Percentiles rank a stretch among this genome's conserved stretches.
These are phyloP conservation scores for Pachyrhizus erosus DNA, from an alignment of 306 rosid species.

Conservation along the genomic window DNA sequence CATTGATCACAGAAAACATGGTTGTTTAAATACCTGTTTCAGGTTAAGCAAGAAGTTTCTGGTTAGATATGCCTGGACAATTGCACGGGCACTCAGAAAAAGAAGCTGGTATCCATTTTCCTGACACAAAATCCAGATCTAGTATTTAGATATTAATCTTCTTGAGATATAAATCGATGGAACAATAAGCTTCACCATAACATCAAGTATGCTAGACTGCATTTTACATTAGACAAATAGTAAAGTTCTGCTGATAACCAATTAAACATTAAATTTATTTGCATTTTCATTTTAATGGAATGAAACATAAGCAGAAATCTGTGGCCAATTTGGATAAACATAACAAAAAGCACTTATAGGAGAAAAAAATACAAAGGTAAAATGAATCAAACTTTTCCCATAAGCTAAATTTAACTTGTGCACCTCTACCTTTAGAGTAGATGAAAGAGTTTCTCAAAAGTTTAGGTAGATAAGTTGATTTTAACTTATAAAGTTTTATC, in stretches of 20 bases:
- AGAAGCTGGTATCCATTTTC: conserved; percentile 99
- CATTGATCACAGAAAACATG: conserved; percentile 21
- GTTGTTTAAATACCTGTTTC: conserved; percentile 69
- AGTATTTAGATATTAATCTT: conserved; percentile 40
- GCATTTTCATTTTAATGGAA: conserved; percentile 25
- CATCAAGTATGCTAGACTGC: conserved; percentile 15
- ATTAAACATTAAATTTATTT: conserved; percentile 28
- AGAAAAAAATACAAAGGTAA: background rate
- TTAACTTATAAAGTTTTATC: background rate
- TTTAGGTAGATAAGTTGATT: conserved; percentile 1
- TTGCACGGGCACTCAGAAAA: conserved; percentile 98
- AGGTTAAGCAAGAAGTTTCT: conserved; percentile 81
- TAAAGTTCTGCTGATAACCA: conserved; percentile 17
- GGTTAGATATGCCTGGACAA: conserved; percentile 95
- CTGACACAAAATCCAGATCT: conserved; percentile 51
- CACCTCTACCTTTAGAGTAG: background rate
- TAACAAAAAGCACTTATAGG: background rate
- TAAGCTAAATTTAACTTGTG: background rate
- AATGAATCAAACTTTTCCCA: background rate
- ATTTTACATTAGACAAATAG: conserved; percentile 36
- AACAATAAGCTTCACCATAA: conserved; percentile 11
- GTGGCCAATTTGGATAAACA: background rate
- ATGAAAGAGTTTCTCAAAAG: background rate
- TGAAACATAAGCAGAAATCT: conserved; percentile 5
- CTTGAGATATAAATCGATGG: conserved; percentile 27